Evolutionary conservation across 495 filamentous ascomycete genomes (phyloP).

Genomic region (Daldinia caldariorum): DNA sequence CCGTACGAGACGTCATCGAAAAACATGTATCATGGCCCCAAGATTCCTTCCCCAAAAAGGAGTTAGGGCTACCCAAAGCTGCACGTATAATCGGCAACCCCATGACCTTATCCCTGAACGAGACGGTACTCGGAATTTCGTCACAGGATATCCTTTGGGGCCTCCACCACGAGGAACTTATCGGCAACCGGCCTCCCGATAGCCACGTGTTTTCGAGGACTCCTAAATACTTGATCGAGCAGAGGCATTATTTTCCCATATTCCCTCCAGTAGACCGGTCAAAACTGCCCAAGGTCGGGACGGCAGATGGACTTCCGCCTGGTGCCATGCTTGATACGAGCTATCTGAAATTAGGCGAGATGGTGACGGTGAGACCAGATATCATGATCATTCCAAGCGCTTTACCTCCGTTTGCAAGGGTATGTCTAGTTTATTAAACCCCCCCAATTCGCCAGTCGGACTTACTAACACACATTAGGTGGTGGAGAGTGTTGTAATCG

Average conservation of each 20-base stretch:
- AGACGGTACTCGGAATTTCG: slow-evolving; percentile 79
- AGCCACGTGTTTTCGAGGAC: slow-evolving; percentile 71
- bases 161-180: slow-evolving; percentile 78
- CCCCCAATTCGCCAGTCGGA: background rate
- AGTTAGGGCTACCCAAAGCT: slow-evolving; percentile 76
- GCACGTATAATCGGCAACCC: slow-evolving; percentile 85
- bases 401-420: slow-evolving; percentile 86
- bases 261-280: slow-evolving; percentile 79
- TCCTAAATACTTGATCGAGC: slow-evolving; percentile 79
- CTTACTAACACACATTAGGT: slow-evolving; percentile 64
- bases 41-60: slow-evolving; percentile 75
- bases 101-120: slow-evolving; percentile 85
- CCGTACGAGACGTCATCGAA: slow-evolving; percentile 82
- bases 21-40: slow-evolving; percentile 92
- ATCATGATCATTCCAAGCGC: slow-evolving; percentile 84
- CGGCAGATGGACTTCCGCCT: slow-evolving; percentile 65
- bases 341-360: slow-evolving; percentile 89
- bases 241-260: slow-evolving; percentile 88
- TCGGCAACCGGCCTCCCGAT: slow-evolving; percentile 61
- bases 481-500: slow-evolving; percentile 81
- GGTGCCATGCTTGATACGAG: slow-evolving; percentile 82
- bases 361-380: slow-evolving; percentile 85
- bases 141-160: slow-evolving; percentile 86
- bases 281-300: slow-evolving; percentile 70
- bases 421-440: slow-evolving; percentile 51